These are phyloP conservation scores for Globisporangium echinulatum DNA, from an alignment of 352 stramenopile species.

Conservation along the genomic window DNA sequence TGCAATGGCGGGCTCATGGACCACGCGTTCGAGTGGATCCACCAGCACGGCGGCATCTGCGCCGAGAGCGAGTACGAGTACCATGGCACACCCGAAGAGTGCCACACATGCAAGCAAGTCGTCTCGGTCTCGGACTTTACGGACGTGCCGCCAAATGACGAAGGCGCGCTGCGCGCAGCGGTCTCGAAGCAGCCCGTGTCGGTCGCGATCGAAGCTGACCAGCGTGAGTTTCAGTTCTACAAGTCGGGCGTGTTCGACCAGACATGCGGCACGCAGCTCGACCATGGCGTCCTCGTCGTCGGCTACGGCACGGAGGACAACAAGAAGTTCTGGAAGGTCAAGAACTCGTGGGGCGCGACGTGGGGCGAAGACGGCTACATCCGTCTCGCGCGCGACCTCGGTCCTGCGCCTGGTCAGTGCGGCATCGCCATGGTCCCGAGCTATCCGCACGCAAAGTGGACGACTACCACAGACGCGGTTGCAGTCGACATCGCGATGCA, in stretches of 20 bases:
- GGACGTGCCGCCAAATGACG: constrained; percentile 43
- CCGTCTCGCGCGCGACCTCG: constrained; percentile 71
- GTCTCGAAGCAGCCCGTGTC: constrained; percentile 92
- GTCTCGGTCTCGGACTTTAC: constrained; percentile 40
- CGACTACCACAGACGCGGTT: not conserved
- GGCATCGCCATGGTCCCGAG: constrained; percentile 25
- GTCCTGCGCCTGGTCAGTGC: constrained; percentile 14
- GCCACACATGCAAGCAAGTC: constrained; percentile 25
- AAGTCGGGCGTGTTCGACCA: constrained; percentile 82
- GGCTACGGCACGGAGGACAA: constrained; percentile 89
- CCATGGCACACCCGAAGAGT: constrained; percentile 26
- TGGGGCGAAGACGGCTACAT: constrained; percentile 96
- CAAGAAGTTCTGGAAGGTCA: constrained; percentile 78
- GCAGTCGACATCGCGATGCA: not conserved
- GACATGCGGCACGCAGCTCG: constrained; percentile 78
- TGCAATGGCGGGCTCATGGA: constrained; percentile 89
- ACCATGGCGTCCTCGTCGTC: constrained; percentile 96
- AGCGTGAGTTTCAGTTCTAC: constrained; percentile 97
- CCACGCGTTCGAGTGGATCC: constrained; percentile 90
- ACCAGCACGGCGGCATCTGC: constrained; percentile 67
- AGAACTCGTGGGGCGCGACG: constrained; percentile 96
- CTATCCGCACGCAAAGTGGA: constrained; percentile 17
- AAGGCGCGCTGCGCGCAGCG: constrained; percentile 76
- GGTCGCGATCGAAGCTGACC: constrained; percentile 91
- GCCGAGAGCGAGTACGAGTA: constrained; percentile 82